Evolutionary conservation across 768 basidiomycete species (phyloP).

Genomic region (Tricholoma sp.): DNA sequence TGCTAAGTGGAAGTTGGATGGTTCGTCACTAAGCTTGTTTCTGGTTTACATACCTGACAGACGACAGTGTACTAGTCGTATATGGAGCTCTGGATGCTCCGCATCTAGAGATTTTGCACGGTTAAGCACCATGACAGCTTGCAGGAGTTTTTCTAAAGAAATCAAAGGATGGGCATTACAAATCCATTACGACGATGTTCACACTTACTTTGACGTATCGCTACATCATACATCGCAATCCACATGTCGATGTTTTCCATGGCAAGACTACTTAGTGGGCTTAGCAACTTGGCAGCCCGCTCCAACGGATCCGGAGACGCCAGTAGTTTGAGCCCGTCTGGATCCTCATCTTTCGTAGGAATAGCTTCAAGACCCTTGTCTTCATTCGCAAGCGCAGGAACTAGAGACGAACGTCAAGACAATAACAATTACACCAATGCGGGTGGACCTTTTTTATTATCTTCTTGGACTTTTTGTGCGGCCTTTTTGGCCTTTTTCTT

Average conservation of each 20-base stretch:
- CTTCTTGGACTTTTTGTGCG: conserved; percentile 59
- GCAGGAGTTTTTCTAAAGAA: conserved; percentile 67
- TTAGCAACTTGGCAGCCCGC: conserved; percentile 65
- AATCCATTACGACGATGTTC: background rate
- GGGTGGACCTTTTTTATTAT: conserved; percentile 61
- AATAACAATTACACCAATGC: conserved; percentile 3
- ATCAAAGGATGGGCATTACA: background rate
- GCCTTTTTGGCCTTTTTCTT: conserved; percentile 86
- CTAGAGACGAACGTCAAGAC: conserved; percentile 11
- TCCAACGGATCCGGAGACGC: conserved; percentile 62
- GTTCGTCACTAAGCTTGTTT: background rate
- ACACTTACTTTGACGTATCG: conserved; percentile 69
- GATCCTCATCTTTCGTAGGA: conserved; percentile 72
- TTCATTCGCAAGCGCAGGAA: conserved; percentile 37
- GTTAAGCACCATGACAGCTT: conserved; percentile 66
- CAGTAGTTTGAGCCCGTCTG: conserved; percentile 71
- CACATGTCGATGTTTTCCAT: conserved; percentile 61
- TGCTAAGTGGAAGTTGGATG: too few relatives aligned
- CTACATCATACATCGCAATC: conserved; percentile 75
- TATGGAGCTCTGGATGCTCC: conserved; percentile 63
- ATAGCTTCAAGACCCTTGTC: conserved; percentile 66
- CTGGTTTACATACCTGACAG: conserved; percentile 37
- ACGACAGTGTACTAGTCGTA: conserved; percentile 63
- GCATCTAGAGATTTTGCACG: conserved; percentile 49
- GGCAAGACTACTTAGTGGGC: conserved; percentile 52